phyloP scores from a whole-genome alignment of 495 filamentous ascomycete species.

The Wilcoxina mikolae region DNA sequence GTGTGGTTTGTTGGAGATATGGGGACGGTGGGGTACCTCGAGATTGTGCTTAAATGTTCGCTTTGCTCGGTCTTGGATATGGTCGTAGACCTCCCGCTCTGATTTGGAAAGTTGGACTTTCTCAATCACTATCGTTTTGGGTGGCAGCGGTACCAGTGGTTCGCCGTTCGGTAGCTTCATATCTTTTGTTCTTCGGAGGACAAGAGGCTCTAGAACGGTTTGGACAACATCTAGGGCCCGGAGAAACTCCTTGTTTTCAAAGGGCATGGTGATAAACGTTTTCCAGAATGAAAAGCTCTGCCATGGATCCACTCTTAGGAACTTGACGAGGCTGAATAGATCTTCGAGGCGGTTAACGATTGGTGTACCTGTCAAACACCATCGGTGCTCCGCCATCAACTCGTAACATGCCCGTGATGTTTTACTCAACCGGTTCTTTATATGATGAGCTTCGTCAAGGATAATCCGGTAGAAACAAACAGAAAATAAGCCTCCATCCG shows the following conservation, averaged over 20 bases:
- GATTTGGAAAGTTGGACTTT: slow-evolving; percentile 67
- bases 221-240: slow-evolving; percentile 93
- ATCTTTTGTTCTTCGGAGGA: slow-evolving; percentile 88
- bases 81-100: slow-evolving; percentile 82
- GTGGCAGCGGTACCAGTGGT: slow-evolving; percentile 73
- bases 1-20: too few relatives aligned
- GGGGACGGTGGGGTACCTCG: slow-evolving; percentile 33
- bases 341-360: slow-evolving; percentile 96
- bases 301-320: slow-evolving; percentile 90
- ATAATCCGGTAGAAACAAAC: slow-evolving; percentile 88
- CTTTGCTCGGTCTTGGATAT: slow-evolving; percentile 71
- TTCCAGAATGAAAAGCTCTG: slow-evolving; percentile 98
- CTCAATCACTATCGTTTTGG: slow-evolving; percentile 63
- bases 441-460: slow-evolving; percentile 84
- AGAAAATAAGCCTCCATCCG: slow-evolving; percentile 67
- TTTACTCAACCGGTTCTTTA: slow-evolving; percentile 74
- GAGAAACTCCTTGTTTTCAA: slow-evolving; percentile 86
- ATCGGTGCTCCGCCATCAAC: slow-evolving; percentile 67
- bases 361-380: slow-evolving; percentile 88
- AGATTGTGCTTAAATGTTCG: slow-evolving; percentile 69
- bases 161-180: slow-evolving; percentile 92
- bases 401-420: slow-evolving; percentile 89
- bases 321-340: slow-evolving; percentile 85
- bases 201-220: slow-evolving; percentile 85
- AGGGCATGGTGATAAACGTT: slow-evolving; percentile 94